Conservation (phyloP, 352 stramenopile genomes). For the Pythium folliculosum region DNA sequence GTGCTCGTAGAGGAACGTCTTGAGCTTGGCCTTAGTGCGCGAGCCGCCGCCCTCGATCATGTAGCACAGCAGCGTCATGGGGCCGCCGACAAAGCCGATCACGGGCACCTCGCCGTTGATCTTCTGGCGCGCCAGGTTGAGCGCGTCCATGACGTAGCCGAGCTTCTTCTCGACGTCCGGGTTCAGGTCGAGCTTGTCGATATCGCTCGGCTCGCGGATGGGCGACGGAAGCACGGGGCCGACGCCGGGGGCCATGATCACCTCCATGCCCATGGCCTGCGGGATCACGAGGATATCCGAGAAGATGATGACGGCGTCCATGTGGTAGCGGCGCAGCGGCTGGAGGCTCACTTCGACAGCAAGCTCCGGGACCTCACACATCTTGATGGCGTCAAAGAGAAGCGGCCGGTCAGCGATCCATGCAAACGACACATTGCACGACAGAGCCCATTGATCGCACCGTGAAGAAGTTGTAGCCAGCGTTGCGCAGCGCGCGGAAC, state of each 20-base stretch:
- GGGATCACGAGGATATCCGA: slow-evolving; percentile 99
- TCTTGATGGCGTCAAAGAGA: slow-evolving; percentile 33
- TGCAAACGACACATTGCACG: not conserved
- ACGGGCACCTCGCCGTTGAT: slow-evolving; percentile 94
- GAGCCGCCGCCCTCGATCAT: slow-evolving; percentile 97
- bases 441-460: slow-evolving; percentile 25
- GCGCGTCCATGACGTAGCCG: slow-evolving; percentile 94
- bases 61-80: slow-evolving; percentile 98
- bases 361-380: slow-evolving; percentile 84
- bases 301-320: slow-evolving; percentile 99
- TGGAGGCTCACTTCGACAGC: slow-evolving; percentile 97
- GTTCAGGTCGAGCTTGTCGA: slow-evolving; percentile 89
- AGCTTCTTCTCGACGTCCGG: slow-evolving; percentile 93
- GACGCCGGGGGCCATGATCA: slow-evolving; percentile 95
- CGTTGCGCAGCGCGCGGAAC: slow-evolving; percentile 81
- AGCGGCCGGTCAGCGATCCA: not conserved
- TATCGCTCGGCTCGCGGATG: slow-evolving; percentile 85
- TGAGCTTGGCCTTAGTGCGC: slow-evolving; percentile 93
- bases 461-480: slow-evolving; percentile 90
- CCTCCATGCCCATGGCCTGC: slow-evolving; percentile 96
- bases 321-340: slow-evolving; percentile 91
- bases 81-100: slow-evolving; percentile 97
- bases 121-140: slow-evolving; percentile 92
- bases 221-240: slow-evolving; percentile 85
- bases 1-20: slow-evolving; percentile 95